Evolutionary conservation across 164 flowering plant species (phyloP).

Genomic region (Warburgia ugandensis): DNA sequence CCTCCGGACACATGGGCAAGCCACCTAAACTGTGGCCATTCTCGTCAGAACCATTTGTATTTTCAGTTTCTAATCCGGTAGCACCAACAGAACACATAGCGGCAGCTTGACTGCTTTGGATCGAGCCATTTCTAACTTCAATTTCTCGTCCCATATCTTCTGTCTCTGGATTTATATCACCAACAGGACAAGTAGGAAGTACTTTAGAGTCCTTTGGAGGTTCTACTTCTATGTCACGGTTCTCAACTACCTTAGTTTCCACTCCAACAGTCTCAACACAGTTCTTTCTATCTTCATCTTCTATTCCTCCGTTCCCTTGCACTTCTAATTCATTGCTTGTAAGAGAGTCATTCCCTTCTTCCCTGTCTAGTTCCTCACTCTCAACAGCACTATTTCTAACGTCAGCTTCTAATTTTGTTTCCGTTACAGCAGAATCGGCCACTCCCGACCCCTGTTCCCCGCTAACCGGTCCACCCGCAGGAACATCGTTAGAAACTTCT

Average conservation of each 20-base stretch:
- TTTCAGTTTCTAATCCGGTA: slow-evolving; percentile 1
- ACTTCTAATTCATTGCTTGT: no score
- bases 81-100: slow-evolving; percentile 6
- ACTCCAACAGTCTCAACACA: slow-evolving; percentile 1
- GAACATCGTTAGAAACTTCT: neutral
- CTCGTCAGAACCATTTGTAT: slow-evolving; percentile 1
- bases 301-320: slow-evolving; percentile 3
- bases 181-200: no score
- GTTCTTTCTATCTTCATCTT: slow-evolving; percentile 3
- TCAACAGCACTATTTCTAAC: slow-evolving; percentile 3
- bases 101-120: slow-evolving; percentile 7
- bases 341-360: no score
- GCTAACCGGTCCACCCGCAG: no score
- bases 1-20: neutral
- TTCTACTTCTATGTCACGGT: slow-evolving; percentile 4
- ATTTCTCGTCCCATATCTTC: slow-evolving; percentile 3
- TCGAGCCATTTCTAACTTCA: slow-evolving; percentile 4
- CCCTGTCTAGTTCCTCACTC: neutral
- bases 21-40: neutral
- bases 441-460: no score
- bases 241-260: neutral
- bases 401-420: slow-evolving; percentile 6
- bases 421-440: neutral
- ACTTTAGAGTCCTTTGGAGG: slow-evolving; percentile 3
- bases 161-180: neutral